Evolutionary conservation across 2,329 filamentous ascomycete genomes (phyloP), one percentile per base, ranked within the genome.

Genomic region (Claviceps sp.): DNA sequence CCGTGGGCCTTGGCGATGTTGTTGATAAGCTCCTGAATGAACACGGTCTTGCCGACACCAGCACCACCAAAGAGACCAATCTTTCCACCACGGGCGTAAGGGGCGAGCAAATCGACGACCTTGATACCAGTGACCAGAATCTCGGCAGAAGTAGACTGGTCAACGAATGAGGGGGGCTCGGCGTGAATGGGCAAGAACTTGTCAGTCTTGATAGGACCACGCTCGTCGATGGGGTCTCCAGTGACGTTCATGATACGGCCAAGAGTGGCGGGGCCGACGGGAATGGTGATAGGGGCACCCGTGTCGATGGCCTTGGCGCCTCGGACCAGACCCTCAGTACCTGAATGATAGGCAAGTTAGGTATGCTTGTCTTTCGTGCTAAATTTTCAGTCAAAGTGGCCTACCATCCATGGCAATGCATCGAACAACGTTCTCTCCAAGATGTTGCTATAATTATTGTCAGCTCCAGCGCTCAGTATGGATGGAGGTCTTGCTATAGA

Each of bases 11-110:
- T 97, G 77, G 93, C 93, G 71, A 98, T 97, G 86, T 98, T 98
- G 89, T 98, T 98, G 80, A 98, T 98, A 71, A 98, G 79, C 79
- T 98, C 93, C 83, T 98, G 93, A 74, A 98, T 98, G 82, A 97
- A 98, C 72, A 98, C 93, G 72, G 93, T 98, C 87, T 98, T 98
- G 76, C 93, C 93, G 81, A 98, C 93, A 94, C 93, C 93, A 67
- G 93, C 93, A 91, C 93, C 93, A 78, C 93, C 93, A 79, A 98
- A 98, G 65, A 98, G 89, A 88, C 93, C 93, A 82, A 98, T 98
- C 87, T 98, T 98, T 84, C 93, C 93, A 89, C 93, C 93, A 94
- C 93, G 93, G 72, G 93, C 93, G 76, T 98, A 98, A 67, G 93
- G 93, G 66, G 93, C 93, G 68, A 98, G 84, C 62, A 98, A 82